A percentile compares a stretch with the other conserved stretches of the same genome.
phyloP scores from a whole-genome alignment of 306 rosid genomes.

The Datisca glomerata region DNA sequence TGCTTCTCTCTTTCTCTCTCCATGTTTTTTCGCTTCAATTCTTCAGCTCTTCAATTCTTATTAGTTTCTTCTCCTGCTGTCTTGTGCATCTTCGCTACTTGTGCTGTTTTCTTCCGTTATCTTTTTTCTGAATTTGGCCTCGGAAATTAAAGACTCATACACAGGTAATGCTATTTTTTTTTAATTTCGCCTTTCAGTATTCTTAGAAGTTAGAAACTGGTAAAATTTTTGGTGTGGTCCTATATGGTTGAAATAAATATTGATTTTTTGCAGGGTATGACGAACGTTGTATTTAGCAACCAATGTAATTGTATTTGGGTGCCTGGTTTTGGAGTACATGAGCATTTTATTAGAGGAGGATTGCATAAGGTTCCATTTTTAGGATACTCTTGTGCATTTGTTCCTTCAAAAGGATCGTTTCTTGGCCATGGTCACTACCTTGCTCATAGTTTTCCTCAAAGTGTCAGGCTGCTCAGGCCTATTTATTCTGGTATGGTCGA shows the following conservation, averaged over 20 bases:
- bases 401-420: conserved; percentile 36
- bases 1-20: neutral
- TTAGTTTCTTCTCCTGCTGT: neutral
- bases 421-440: conserved; percentile 27
- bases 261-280: conserved; percentile 31
- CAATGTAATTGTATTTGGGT: conserved; percentile 55
- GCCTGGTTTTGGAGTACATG: conserved; percentile 50
- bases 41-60: neutral
- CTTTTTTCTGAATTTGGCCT: no score
- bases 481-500: conserved; percentile 25
- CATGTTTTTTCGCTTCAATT: neutral
- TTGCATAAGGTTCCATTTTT: conserved; percentile 36
- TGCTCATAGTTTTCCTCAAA: conserved; percentile 21
- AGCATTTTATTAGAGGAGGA: conserved; percentile 30
- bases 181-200: neutral
- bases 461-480: conserved; percentile 34
- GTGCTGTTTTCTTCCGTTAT: no score
- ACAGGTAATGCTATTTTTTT: no score
- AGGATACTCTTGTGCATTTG: conserved; percentile 21
- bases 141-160: no score
- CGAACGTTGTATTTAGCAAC: conserved; percentile 59
- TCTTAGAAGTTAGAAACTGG: no score
- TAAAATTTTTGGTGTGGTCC: neutral
- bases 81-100: neutral
- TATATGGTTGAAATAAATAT: neutral